Evolutionary conservation across 768 basidiomycete species (phyloP), one percentile per base, ranked within the genome.

Genomic region (Suillus subalutaceus): DNA sequence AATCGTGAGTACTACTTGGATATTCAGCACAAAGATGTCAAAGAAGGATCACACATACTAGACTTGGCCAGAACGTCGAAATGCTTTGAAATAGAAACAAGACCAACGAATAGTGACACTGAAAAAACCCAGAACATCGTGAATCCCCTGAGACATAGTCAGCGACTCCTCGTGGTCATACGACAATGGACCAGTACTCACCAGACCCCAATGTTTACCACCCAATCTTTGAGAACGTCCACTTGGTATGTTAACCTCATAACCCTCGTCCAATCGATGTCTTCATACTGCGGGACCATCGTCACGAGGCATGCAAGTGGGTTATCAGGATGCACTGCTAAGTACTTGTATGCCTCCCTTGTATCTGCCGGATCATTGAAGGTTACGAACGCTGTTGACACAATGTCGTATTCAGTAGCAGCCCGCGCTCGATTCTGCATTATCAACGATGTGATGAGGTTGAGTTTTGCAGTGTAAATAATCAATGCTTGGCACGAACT

Each of bases 211-310:
- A 88, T 70, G 71, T 87, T 85, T 38, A 94, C 86, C 3, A 92
- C 86, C 90, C 90, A 91, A 70, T 92, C 90, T 72, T 90, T 91
- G 44, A 93, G 79, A 63, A 93, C 88, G 85, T 93, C 91, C 18
- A 79, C 88, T 38, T 83, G 85, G 69, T 87, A 89, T 6, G 86
- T 84, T 2, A 86, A 85, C 72, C 89, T 90, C 87, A 92, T 92
- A 35, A 93, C 80, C 62, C 90, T 77, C 20, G 79, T 86, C 92
- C 93, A 94, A 72, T 93, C 91, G 48, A 94, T 75, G 73, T 94
- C 92, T 65, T 89, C 85, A 73, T 87, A 89, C 66, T 84, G 82
- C 43, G 92, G 92, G 2, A 91, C 92, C 83, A 90, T 89, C 37
- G 85, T 85, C 1, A 90, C 89, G 62, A 88, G 70, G 68, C 91